Conservation (phyloP, 306 rosid genomes). For the Trifolium subterraneum region DNA sequence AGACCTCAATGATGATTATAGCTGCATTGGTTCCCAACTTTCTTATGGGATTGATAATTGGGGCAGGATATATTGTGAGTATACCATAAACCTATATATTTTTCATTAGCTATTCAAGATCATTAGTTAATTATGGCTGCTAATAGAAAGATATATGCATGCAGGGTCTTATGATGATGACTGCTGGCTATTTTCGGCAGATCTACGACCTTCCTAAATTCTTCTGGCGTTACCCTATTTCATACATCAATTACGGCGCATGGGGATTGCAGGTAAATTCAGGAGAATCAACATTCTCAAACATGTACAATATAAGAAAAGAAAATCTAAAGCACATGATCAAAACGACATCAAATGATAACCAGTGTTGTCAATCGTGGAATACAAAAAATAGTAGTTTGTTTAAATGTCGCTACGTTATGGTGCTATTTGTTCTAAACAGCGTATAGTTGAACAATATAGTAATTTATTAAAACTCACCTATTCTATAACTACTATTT, state of each 20-base stretch:
- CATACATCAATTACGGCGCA: conserved; percentile 81
- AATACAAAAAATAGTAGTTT: neutral
- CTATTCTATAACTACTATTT: neutral
- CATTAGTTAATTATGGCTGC: neutral
- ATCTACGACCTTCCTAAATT: conserved; percentile 74
- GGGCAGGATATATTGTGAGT: conserved; percentile 90
- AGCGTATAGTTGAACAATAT: no score
- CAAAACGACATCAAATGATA: neutral
- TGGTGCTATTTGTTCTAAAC: neutral
- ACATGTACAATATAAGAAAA: neutral
- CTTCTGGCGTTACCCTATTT: conserved; percentile 87
- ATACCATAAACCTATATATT: neutral
- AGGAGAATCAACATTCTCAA: conserved; percentile 4
- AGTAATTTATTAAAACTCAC: no score
- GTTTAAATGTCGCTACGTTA: neutral
- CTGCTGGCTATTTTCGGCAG: conserved; percentile 76
- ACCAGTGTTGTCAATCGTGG: neutral
- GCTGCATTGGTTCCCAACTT: conserved; percentile 94
- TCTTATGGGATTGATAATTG: conserved; percentile 81
- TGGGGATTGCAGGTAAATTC: conserved; percentile 83
- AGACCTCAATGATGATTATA: conserved; percentile 87
- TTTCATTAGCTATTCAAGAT: conserved; percentile 6
- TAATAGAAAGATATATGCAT: conserved; percentile 12
- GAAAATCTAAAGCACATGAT: conserved; percentile 2
- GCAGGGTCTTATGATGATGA: conserved; percentile 95